Conservation (phyloP, 1,284 basidiomycete species). For the Tilletia caries region DNA sequence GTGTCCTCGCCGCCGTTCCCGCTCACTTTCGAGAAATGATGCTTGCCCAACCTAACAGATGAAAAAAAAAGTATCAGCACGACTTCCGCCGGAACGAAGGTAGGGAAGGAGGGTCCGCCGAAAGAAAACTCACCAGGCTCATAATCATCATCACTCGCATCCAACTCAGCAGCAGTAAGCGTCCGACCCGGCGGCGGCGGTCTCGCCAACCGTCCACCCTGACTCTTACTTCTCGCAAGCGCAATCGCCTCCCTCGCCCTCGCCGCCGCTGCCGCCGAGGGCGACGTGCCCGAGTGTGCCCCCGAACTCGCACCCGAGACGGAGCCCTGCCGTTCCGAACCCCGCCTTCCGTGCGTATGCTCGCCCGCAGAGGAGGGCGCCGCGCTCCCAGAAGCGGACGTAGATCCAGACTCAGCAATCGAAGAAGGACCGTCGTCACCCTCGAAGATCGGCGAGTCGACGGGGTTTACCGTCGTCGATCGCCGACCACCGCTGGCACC, state of each 20-base stretch:
- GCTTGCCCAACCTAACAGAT: conserved; percentile 32
- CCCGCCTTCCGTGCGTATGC: no score
- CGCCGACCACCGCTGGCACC: neutral
- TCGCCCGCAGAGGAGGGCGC: no score
- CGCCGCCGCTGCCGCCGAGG: conserved; percentile 1
- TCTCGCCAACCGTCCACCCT: conserved; percentile 23
- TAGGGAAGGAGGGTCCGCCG: neutral
- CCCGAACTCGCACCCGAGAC: no score
- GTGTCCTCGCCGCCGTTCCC: neutral
- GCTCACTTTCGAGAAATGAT: conserved; percentile 26
- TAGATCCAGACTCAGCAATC: no score
- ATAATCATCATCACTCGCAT: conserved; percentile 49
- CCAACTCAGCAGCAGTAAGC: conserved; percentile 41
- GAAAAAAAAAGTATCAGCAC: neutral
- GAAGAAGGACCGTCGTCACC: no score
- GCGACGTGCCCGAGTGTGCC: neutral
- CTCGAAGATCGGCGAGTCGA: neutral
- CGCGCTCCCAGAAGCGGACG: no score
- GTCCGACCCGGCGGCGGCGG: conserved; percentile 38
- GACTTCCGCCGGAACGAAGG: neutral
- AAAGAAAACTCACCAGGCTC: conserved; percentile 28
- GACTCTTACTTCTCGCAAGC: conserved; percentile 34
- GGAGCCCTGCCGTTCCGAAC: no score
- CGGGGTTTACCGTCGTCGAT: neutral
- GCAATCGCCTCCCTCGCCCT: conserved; percentile 27